Percentiles rank a stretch among this genome's conserved stretches.
These are phyloP conservation scores for Kregervanrija fluxuum DNA, from an alignment of 805 yeast species.

Conservation along the genomic window DNA sequence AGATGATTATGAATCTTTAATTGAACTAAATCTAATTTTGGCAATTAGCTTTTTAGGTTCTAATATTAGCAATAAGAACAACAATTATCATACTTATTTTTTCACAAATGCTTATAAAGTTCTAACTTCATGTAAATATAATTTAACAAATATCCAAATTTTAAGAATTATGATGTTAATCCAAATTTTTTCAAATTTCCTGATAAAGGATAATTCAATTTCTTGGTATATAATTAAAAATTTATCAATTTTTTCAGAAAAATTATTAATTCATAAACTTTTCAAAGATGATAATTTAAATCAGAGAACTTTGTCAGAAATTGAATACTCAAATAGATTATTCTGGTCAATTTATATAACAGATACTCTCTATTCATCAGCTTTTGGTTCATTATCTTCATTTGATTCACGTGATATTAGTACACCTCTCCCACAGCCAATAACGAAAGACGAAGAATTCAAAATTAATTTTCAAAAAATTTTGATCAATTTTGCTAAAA, in stretches of 20 bases:
- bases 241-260: constrained; percentile 42
- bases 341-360: constrained; percentile 25
- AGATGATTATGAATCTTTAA: constrained; percentile 26
- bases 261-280: constrained; percentile 36
- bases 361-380: constrained; percentile 22
- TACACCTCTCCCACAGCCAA: constrained; percentile 25
- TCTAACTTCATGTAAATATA: constrained; percentile 5
- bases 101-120: constrained; percentile 43
- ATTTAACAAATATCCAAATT: constrained; percentile 4
- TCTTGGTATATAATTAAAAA: constrained; percentile 37
- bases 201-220: neutral
- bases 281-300: constrained; percentile 26
- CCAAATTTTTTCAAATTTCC: constrained; percentile 1
- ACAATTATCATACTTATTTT: constrained; percentile 42
- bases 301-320: constrained; percentile 26
- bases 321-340: constrained; percentile 36
- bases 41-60: constrained; percentile 43
- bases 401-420: constrained; percentile 24
- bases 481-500: constrained; percentile 32
- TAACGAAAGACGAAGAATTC: constrained; percentile 35
- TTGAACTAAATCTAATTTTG: constrained; percentile 45
- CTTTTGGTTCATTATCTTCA: constrained; percentile 22
- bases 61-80: constrained; percentile 33
- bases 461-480: constrained; percentile 33
- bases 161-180: constrained; percentile 3